Base-by-base conservation (phyloP, 768 basidiomycete species). In the Suillus sp. region DNA sequence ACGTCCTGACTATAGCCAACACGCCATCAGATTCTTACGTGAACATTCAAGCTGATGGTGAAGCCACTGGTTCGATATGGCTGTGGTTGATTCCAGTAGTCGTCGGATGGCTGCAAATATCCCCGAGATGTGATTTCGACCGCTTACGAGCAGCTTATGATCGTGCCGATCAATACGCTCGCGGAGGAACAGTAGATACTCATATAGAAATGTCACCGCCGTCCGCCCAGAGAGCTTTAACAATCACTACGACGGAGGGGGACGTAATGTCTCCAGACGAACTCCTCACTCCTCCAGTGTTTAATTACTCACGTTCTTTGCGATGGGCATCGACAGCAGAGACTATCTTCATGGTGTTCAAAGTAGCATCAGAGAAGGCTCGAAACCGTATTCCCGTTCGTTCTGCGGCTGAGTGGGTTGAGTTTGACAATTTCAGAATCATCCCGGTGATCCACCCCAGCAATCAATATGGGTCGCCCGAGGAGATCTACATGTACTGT, bases 21-120 rank as follows among this genome's bases (percentile, higher is more conserved):
- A 14, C 13, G 2, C 47, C 25, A 47, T 11, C 16, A 32, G 16
- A 56, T 38, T 7, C 20, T 25, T 22, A 34, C 22, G n/a, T 22
- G 5, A 59, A 25, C 13, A 3, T 51, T 18, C 50, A 51, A 30
- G 27, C 27, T 9, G 27, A 51, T 27, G 10, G 54, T 22, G 50
- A 57, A 27, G 48, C 38, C 18, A 47, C 48, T 4, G 75, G 74
- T 5, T 71, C 74, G 8, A 55, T 77, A 9, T 79, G 77, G 77
- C 53, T 78, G 5, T 80, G 77, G 76, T 71, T 79, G 30, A 55
- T 79, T 7, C 70, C 75, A 0, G 57, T 78, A 13, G 70, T 76
- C 22, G 64, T 74, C 25, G 74, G 75, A 11, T 78, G 76, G 73
- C 64, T 78, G 1, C 74, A 76, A 45, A 58, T 78, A 6, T 75